Percentiles rank a stretch among this genome's conserved stretches.
Conservation (phyloP, 352 stramenopile genomes). For the Globisporangium cystogenes region DNA sequence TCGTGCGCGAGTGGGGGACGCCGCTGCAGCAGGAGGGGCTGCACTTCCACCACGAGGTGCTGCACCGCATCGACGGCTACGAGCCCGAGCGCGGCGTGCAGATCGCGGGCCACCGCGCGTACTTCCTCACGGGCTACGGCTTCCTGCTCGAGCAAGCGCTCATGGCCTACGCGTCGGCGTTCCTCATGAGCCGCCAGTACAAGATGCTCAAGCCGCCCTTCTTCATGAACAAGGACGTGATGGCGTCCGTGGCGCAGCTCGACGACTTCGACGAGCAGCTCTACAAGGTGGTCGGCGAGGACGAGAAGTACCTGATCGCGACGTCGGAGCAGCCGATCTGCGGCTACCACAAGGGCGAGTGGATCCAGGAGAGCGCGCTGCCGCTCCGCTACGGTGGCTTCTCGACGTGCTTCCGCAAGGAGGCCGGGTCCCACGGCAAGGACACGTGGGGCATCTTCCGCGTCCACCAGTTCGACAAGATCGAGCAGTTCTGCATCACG, state of each 20-base stretch:
- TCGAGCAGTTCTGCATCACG: constrained; percentile 98
- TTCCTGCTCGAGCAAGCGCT: constrained; percentile 99
- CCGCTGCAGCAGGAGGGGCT: constrained; percentile 74
- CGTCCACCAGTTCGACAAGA: constrained; percentile 99
- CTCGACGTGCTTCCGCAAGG: constrained; percentile 99
- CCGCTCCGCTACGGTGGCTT: constrained; percentile 92
- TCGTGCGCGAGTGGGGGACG: constrained; percentile 83
- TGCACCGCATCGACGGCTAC: constrained; percentile 99
- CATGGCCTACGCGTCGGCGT: constrained; percentile 98
- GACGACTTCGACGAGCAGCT: constrained; percentile 99
- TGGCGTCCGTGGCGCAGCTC: constrained; percentile 97
- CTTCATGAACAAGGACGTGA: constrained; percentile 99
- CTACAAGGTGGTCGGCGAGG: constrained; percentile 97
- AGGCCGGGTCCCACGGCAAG: constrained; percentile 97
- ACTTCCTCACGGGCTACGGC: constrained; percentile 98
- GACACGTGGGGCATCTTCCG: constrained; percentile 99
- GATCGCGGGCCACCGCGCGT: constrained; percentile 97
- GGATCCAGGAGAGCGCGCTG: constrained; percentile 81
- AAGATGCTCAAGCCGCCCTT: constrained; percentile 98
- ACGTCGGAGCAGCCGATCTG: constrained; percentile 99
- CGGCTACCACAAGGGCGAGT: constrained; percentile 96
- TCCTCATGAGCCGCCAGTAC: constrained; percentile 94
- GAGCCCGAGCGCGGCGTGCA: constrained; percentile 95
- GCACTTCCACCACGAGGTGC: constrained; percentile 94
- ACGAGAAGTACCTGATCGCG: constrained; percentile 99